Base-by-base conservation (phyloP, 768 basidiomycete genomes). In the Amylocystis lapponica region DNA sequence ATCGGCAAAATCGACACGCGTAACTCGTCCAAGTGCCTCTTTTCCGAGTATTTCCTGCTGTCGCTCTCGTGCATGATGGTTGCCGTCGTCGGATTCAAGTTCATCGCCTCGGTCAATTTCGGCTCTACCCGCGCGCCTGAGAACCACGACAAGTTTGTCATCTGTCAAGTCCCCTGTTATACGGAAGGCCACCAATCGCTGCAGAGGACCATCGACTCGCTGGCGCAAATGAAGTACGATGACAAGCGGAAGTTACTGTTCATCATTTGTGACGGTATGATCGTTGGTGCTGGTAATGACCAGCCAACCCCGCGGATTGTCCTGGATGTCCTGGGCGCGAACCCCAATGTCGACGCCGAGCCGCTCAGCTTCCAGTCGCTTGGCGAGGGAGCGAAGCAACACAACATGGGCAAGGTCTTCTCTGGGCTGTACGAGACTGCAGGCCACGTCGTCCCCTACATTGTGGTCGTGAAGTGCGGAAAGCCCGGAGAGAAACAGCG, bases 331-430 rank as follows among this genome's bases (percentile, higher is more conserved):
- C 81, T 99, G 16, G 95, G 95, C 40, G 89, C 84, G 2, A 93
- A 95, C 59, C 83, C 94, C 0, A 90, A 91, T 53, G 68, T 88
- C 33, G 93, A 98, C 55, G 93, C 93, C 1, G 95, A 98, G 61
- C 92, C 94, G 3, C 72, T 99, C 44, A 88, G 90, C 54, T 99
- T 97, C 77, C 66, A 89, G 41, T 92, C 87, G 10, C 76, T 99
- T 33, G 95, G 95, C 13, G 91, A 96, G 57, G 95, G 95, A 29
- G 81, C 88, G 27, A 89, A 89, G 64, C 95, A 96, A 66, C 89
- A 96, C 56, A 99, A 98, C 59, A 92, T 95, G 86, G 95, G 87
- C 68, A 97, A 96, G 68, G 81, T 98, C 3, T 97, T 94, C 64
- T 95, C 94, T 10, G 94, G 95, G 5, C 59, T 98, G 54, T 97